Base-by-base conservation (phyloP, 805 yeast genomes). In the Teunomyces tritomae region DNA sequence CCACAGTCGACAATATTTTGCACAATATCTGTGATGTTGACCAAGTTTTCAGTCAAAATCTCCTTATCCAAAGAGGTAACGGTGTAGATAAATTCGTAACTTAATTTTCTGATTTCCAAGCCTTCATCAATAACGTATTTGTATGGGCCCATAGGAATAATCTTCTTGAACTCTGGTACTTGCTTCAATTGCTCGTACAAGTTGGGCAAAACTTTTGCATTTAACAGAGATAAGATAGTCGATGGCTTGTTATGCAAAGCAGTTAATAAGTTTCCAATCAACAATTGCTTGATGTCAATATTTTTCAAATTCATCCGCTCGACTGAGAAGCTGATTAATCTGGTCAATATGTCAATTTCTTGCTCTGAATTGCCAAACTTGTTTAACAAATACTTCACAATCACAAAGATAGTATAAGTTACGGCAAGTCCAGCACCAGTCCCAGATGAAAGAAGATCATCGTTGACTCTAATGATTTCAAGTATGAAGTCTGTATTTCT, bases 111-210 rank as follows among this genome's bases (percentile, higher is more conserved):
- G 49, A 82, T 79, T 49, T 83, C 89, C 34, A 87, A 70, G 0
- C 90, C 94, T 54, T 84, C 85, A 57, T 89, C 96, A 34, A 87
- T 78, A 51, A 83, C 82, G 60, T 87, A 91, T 59, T 87, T 87
- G 71, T 85, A 88, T 0, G 96, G 95, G 1, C 96, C 96, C 80
- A 89, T 87, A 41, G 84, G 85, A 29, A 89, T 83, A 14, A 76
- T 70, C 46, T 83, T 83, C 39, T 85, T 79, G 56, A 80, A 83
- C 48, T 79, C 77, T 28, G 75, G 77, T 53, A 78, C 78, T 0
- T 83, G 73, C 9, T 65, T 66, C 40, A 87, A 71, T 57, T 86
- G 89, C 4, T 64, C 67, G 53, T 77, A 77, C 2, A 87, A 66
- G 0, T 62, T 58, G 0, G 87, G 82, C 35, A 85, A 63, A 2